Conservation (phyloP, 495 filamentous ascomycete genomes). For the Talaromyces borbonicus region DNA sequence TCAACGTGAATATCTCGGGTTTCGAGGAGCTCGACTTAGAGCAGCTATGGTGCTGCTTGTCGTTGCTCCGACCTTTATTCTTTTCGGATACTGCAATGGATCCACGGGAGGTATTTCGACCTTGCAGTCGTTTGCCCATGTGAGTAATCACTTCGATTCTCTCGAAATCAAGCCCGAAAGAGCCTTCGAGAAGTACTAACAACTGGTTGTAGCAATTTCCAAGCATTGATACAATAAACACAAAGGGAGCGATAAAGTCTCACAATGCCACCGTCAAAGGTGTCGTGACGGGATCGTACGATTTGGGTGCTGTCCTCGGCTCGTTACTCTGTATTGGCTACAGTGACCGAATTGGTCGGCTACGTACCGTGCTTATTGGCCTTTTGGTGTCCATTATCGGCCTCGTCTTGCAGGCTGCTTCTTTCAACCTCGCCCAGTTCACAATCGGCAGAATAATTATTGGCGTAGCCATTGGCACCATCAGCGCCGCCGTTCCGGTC, state of each 20-base stretch:
- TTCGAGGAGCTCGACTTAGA: slow-evolving; percentile 8
- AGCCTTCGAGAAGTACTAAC: background rate
- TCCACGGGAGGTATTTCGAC: slow-evolving; percentile 19
- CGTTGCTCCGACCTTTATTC: slow-evolving; percentile 28
- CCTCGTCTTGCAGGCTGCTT: slow-evolving; percentile 36
- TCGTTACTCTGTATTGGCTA: slow-evolving; percentile 6
- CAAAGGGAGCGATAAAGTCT: slow-evolving; percentile 15
- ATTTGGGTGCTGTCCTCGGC: slow-evolving; percentile 19
- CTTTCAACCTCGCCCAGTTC: slow-evolving; percentile 28
- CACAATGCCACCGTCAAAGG: slow-evolving; percentile 23
- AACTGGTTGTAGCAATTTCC: slow-evolving; percentile 32
- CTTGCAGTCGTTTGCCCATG: slow-evolving; percentile 18
- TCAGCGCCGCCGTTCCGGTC: slow-evolving; percentile 49
- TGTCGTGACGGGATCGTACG: slow-evolving; percentile 21
- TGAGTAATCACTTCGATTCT: background rate
- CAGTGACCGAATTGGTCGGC: slow-evolving; percentile 43
- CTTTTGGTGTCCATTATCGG: slow-evolving; percentile 39
- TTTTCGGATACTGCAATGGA: slow-evolving; percentile 28
- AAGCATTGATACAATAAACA: slow-evolving; percentile 32
- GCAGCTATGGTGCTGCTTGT: slow-evolving; percentile 22
- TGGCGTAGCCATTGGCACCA: slow-evolving; percentile 48
- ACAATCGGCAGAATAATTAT: slow-evolving; percentile 40
- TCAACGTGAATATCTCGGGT: background rate
- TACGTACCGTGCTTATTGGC: slow-evolving; percentile 44
- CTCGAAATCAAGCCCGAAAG: background rate